Conservation (phyloP, 208 protist species). For the Lotmaria passim region DNA sequence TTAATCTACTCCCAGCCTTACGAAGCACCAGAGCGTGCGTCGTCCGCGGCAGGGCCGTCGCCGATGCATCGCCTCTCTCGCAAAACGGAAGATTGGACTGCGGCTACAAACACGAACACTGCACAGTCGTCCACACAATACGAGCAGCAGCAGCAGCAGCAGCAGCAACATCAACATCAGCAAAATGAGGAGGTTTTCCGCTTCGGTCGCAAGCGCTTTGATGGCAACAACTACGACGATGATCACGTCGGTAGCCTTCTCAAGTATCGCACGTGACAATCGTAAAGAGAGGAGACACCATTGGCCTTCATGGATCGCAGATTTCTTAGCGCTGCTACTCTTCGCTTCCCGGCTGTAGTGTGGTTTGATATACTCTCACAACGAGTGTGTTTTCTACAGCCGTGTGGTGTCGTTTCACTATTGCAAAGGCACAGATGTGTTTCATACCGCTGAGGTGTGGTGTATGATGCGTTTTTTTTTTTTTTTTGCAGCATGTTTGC, state of each 20-base stretch:
- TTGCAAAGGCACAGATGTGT: no score
- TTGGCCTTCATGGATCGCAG: no score
- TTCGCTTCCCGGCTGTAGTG: no score
- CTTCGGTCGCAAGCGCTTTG: constrained; percentile 34
- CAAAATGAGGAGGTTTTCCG: constrained; percentile 16
- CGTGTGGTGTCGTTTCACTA: no score
- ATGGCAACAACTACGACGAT: constrained; percentile 29
- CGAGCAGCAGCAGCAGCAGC: not conserved
- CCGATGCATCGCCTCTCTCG: not conserved
- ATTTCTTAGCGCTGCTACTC: no score
- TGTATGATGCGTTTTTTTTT: no score
- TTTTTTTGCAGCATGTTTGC: not conserved
- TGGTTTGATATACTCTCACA: no score
- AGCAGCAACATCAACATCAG: not conserved
- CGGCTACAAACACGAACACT: no score
- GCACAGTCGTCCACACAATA: not conserved
- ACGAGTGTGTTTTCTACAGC: no score
- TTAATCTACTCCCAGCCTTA: constrained; percentile 65
- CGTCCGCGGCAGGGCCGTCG: constrained; percentile 2
- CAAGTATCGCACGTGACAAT: constrained; percentile 17
- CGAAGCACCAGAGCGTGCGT: constrained; percentile 15
- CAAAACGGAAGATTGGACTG: no score
- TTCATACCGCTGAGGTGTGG: no score
- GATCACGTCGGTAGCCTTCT: constrained; percentile 45
- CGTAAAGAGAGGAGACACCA: not conserved